Evolutionary conservation across 2,329 filamentous ascomycete genomes (phyloP).

Genomic region (Penicillium verrucosum): DNA sequence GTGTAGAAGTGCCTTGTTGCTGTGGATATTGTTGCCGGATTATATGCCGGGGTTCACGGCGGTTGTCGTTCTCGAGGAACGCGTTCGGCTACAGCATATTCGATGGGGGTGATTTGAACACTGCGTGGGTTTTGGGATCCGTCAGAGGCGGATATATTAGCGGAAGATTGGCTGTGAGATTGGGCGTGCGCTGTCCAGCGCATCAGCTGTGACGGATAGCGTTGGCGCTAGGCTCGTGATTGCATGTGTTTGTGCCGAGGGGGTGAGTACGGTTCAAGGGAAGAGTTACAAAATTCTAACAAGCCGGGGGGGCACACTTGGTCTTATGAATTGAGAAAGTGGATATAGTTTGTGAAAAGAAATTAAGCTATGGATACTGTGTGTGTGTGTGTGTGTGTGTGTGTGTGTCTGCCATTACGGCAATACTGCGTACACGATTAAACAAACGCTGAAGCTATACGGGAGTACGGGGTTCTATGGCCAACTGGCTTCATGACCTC

Average conservation of each 20-base stretch:
- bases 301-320: neutral
- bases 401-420: neutral
- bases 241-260: conserved; percentile 7
- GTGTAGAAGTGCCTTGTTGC: neutral
- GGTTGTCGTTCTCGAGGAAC: neutral
- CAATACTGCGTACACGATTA: neutral
- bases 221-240: neutral
- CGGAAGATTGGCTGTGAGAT: neutral
- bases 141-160: neutral
- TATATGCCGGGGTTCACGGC: neutral
- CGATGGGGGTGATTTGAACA: neutral
- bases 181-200: neutral
- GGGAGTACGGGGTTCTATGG: neutral
- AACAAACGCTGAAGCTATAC: neutral
- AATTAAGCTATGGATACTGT: conserved; percentile 5
- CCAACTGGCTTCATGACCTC: conserved; percentile 8
- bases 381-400: neutral
- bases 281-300: neutral
- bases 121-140: neutral
- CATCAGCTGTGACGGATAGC: neutral
- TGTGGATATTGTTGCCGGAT: neutral
- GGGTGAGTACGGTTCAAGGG: neutral
- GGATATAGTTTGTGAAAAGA: neutral
- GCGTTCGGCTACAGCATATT: neutral
- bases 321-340: neutral